A percentile compares a stretch with the other conserved stretches of the same genome.
Evolutionary conservation across 371 early-diverging fungal genomes (phyloP).

Genomic region (Nematocida displodere): DNA sequence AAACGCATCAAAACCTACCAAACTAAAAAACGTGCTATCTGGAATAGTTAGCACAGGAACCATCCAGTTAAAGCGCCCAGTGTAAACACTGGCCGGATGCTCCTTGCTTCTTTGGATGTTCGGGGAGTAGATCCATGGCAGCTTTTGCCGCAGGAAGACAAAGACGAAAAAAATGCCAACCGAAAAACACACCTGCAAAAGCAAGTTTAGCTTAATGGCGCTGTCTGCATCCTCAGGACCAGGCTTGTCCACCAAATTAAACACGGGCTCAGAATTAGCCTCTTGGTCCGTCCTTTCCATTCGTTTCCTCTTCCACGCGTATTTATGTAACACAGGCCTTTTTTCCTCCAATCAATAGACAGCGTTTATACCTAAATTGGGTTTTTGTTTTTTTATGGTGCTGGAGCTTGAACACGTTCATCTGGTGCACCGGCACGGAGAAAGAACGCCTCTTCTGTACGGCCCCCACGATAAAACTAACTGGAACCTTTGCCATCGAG

Average conservation of each 20-base stretch:
- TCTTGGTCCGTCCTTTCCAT: background rate
- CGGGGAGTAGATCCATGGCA: constrained; percentile 63
- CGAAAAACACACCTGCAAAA: constrained; percentile 49
- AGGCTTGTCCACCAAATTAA: constrained; percentile 24
- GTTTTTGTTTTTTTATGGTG: constrained; percentile 42
- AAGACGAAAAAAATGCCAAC: constrained; percentile 47
- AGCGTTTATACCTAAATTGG: too few species aligned
- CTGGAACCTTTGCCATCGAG: constrained; percentile 46
- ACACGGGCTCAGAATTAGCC: background rate
- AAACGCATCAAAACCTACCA: constrained; percentile 65
- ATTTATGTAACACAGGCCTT: background rate
- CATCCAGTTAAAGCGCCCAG: constrained; percentile 62
- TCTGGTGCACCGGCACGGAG: constrained; percentile 46
- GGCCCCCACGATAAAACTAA: constrained; percentile 50
- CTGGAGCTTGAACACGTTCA: constrained; percentile 41
- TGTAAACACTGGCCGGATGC: constrained; percentile 63
- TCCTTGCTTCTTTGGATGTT: constrained; percentile 55
- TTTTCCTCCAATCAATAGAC: background rate
- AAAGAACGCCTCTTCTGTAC: constrained; percentile 46
- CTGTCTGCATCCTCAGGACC: constrained; percentile 53
- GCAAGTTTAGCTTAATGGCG: constrained; percentile 55
- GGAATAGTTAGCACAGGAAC: constrained; percentile 56
- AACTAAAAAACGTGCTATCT: constrained; percentile 58
- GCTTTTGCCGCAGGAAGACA: constrained; percentile 56
- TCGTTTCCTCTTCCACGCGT: background rate